Evolutionary conservation across 2,329 filamentous ascomycete species (phyloP).

Genomic region (Bimuria novae-zelandiae): DNA sequence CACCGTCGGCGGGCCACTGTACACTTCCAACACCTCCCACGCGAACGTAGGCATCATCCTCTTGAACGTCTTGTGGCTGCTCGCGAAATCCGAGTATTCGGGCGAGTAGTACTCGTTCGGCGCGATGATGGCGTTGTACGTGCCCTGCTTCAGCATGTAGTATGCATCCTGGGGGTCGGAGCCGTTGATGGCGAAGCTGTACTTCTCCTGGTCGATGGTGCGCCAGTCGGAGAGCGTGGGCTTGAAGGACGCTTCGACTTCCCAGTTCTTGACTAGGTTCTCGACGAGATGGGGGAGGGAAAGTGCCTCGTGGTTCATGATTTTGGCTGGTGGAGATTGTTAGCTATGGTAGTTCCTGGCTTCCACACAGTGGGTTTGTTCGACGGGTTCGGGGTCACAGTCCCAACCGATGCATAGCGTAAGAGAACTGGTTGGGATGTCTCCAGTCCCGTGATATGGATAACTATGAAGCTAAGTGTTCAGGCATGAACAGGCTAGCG

Average conservation of each 20-base stretch:
- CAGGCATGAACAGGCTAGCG: too few species aligned
- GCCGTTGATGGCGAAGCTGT: constrained; percentile 68
- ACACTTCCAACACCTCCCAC: constrained; percentile 72
- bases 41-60: constrained; percentile 74
- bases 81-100: constrained; percentile 63
- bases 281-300: constrained; percentile 66
- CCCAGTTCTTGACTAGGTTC: constrained; percentile 75
- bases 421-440: too few species aligned
- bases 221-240: constrained; percentile 65
- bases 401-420: too few species aligned
- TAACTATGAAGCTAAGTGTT: too few species aligned
- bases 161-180: constrained; percentile 60
- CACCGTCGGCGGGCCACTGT: constrained; percentile 66
- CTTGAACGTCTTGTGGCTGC: constrained; percentile 72
- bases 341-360: not conserved
- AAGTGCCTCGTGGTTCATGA: constrained; percentile 58
- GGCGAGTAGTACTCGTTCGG: constrained; percentile 69
- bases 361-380: not conserved
- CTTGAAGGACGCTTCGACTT: constrained; percentile 73
- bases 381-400: not conserved
- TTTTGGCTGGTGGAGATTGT: constrained; percentile 56
- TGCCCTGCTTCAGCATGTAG: constrained; percentile 70
- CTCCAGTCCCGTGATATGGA: too few species aligned
- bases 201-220: constrained; percentile 64
- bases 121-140: constrained; percentile 70